Base-by-base conservation (phyloP, 306 rosid genomes). In the Albizia julibrissin region DNA sequence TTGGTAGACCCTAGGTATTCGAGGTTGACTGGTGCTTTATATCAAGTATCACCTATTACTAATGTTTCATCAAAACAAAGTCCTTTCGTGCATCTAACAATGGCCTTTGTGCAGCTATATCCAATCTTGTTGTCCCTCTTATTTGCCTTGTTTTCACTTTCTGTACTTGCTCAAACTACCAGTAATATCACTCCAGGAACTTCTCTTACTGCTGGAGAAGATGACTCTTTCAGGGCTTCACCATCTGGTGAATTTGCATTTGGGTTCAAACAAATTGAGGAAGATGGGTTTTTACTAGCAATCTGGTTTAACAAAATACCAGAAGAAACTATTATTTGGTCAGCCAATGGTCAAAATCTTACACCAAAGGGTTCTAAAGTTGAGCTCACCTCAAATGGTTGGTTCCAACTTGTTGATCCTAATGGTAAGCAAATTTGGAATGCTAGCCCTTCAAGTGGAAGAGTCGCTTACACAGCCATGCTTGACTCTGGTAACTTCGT, bases 191-290 rank as follows among this genome's bases (percentile, higher is more conserved):
- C 78, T 22, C 29, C 79, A 33, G 85, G 83, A 0, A 58, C 79
- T 61, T 83, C 85, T 1, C 87, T 87, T 69, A 59, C 85, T 49
- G 86, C 92, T 0, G 6, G 5, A 0, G 37, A 27, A 42, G 15
- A 76, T 14, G 42, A 27, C 46, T 29, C 50, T 1, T 78, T 19
- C 11, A 86, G 83, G 91, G 1, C 24, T 26, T 88, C 90, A 0
- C 82, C 84, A 64, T 80, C 83, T 2, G 87, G 90, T 12, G 90
- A 86, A 7, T 90, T 88, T 79, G 86, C 90, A 33, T 72, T 90
- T 33, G 91, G 90, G 18, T 90, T 90, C 54, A 77, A 9, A 27
- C 19, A 69, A 5, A 46, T 80, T 11, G 49, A 34, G 37, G 22
- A 24, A 19, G 61, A 56, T 22, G 85, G 87, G 0, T 90, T 78